Conservation (phyloP, 1,284 basidiomycete genomes). For the Meira miltonrushii region DNA sequence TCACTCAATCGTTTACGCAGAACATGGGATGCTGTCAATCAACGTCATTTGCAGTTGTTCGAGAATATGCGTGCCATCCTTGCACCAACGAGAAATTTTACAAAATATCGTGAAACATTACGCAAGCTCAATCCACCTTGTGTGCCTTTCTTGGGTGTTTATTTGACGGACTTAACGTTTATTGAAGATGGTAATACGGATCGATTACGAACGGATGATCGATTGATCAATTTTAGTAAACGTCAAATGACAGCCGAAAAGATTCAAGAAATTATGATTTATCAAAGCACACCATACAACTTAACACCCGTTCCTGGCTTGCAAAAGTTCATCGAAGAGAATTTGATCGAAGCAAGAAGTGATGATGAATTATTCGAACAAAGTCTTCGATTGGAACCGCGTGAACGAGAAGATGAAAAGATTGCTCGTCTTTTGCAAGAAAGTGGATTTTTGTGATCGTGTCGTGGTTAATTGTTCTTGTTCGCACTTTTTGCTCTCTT, state of each 20-base stretch:
- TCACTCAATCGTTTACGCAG: constrained; percentile 86
- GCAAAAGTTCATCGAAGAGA: constrained; percentile 70
- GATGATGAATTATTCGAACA: constrained; percentile 63
- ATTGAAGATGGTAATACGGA: constrained; percentile 98
- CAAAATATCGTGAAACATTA: constrained; percentile 79
- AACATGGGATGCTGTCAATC: constrained; percentile 86
- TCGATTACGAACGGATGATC: constrained; percentile 60
- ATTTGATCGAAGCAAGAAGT: constrained; percentile 56
- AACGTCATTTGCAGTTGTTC: constrained; percentile 56
- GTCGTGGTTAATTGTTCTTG: no score
- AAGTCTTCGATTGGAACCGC: constrained; percentile 78
- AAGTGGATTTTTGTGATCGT: constrained; percentile 53
- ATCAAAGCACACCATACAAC: constrained; percentile 79
- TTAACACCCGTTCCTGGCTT: constrained; percentile 67
- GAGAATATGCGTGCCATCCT: constrained; percentile 74
- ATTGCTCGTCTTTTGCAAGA: constrained; percentile 81
- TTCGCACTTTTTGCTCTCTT: no score
- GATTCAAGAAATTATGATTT: constrained; percentile 90
- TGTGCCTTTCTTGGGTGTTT: constrained; percentile 95
- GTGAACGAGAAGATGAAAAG: constrained; percentile 77
- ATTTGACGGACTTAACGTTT: constrained; percentile 82
- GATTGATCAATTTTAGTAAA: constrained; percentile 90
- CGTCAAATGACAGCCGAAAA: constrained; percentile 88
- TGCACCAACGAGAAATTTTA: constrained; percentile 86
- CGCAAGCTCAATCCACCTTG: constrained; percentile 84